Evolutionary conservation across 495 filamentous ascomycete genomes (phyloP).

Genomic region (Aspergillus homomorphus): DNA sequence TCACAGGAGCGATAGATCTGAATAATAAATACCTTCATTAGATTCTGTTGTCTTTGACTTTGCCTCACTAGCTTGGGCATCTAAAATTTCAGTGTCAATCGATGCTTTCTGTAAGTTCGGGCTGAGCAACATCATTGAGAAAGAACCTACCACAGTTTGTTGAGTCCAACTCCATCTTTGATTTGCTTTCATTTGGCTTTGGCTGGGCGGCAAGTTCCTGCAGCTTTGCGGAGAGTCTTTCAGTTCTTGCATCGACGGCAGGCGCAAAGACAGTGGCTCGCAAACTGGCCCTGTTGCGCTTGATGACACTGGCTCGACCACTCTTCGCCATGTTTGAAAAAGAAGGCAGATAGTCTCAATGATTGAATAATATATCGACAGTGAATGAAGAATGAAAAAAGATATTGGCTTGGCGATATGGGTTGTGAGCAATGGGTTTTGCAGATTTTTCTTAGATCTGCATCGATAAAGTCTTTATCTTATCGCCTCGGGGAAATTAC

Average conservation of each 20-base stretch:
- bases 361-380: neutral
- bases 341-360: neutral
- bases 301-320: conserved; percentile 66
- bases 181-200: conserved; percentile 34
- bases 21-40: conserved; percentile 24
- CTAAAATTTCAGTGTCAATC: conserved; percentile 5
- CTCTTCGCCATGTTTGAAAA: conserved; percentile 75
- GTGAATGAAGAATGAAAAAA: conserved; percentile 2
- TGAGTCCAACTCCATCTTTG: conserved; percentile 18
- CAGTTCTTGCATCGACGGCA: conserved; percentile 67
- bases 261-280: conserved; percentile 78
- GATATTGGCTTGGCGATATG: neutral
- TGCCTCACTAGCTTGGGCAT: conserved; percentile 17
- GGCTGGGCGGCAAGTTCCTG: conserved; percentile 70
- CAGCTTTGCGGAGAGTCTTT: conserved; percentile 76
- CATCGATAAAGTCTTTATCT: neutral
- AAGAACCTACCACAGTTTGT: conserved; percentile 30
- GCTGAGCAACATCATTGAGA: conserved; percentile 1
- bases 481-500: neutral
- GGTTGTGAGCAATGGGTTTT: conserved; percentile 1
- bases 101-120: neutral
- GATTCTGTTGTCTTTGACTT: conserved; percentile 17
- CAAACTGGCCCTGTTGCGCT: conserved; percentile 72
- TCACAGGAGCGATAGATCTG: neutral
- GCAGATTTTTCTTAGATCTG: neutral